Conservation (phyloP, 306 rosid genomes). For the Alnus rubra region DNA sequence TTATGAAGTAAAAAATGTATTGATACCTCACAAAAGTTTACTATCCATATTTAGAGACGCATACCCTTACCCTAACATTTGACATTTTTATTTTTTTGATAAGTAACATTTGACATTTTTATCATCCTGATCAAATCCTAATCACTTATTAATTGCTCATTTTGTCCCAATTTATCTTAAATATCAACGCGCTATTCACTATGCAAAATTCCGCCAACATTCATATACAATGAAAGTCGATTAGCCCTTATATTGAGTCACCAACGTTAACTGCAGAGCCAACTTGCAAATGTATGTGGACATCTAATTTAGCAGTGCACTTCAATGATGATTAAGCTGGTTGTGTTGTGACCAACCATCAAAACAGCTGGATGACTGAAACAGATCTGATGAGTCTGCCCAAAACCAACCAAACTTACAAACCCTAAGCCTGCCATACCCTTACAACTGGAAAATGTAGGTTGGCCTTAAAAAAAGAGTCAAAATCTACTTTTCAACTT, state of each 20-base stretch:
- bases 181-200: not conserved
- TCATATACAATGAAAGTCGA: not conserved
- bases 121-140: not conserved
- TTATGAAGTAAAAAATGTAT: no score
- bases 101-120: not conserved
- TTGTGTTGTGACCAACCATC: not conserved
- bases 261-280: no score
- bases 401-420: not conserved
- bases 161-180: not conserved
- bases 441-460: not conserved
- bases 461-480: not conserved
- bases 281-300: no score
- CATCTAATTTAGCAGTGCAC: no score
- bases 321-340: no score
- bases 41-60: not conserved
- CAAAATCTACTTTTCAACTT: not conserved
- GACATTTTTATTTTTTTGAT: not conserved
- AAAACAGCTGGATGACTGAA: not conserved
- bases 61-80: not conserved
- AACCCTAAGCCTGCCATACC: not conserved
- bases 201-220: not conserved
- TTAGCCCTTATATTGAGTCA: no score
- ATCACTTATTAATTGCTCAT: not conserved
- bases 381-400: not conserved
- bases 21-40: no score